phyloP scores from a whole-genome alignment of 2,329 filamentous ascomycete species.

The Penicillium sp. region DNA sequence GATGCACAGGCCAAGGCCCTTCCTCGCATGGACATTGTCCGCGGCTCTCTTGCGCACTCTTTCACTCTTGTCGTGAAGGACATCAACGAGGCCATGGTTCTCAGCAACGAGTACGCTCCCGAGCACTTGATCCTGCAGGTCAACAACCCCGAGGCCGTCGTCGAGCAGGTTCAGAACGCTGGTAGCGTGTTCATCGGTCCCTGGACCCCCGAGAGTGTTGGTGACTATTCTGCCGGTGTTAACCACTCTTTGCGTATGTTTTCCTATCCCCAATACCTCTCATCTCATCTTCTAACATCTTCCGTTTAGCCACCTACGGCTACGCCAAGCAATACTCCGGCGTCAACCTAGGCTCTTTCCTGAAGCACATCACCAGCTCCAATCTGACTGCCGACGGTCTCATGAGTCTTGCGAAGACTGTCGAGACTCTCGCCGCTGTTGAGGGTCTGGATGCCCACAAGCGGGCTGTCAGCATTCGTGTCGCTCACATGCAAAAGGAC shows the following conservation, averaged over 20 bases:
- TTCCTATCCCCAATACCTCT: not conserved
- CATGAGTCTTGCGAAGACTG: slow-evolving; percentile 77
- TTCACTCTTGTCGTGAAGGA: slow-evolving; percentile 75
- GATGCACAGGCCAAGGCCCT: slow-evolving; percentile 82
- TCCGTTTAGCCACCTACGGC: slow-evolving; percentile 77
- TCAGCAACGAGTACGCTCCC: slow-evolving; percentile 92
- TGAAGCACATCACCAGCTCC: slow-evolving; percentile 96
- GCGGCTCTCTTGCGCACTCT: slow-evolving; percentile 85
- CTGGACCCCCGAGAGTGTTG: slow-evolving; percentile 97
- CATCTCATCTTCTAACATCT: slow-evolving; percentile 19
- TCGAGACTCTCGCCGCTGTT: slow-evolving; percentile 92
- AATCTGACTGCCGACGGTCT: slow-evolving; percentile 84
- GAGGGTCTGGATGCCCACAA: slow-evolving; percentile 94
- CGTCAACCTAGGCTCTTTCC: slow-evolving; percentile 91
- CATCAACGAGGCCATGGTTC: slow-evolving; percentile 69
- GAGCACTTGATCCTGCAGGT: slow-evolving; percentile 95
- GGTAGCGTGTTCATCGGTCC: slow-evolving; percentile 93
- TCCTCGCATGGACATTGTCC: slow-evolving; percentile 88
- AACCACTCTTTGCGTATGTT: slow-evolving; percentile 94
- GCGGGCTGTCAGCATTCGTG: slow-evolving; percentile 65
- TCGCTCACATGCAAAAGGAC: slow-evolving; percentile 46
- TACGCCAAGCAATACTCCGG: slow-evolving; percentile 98
- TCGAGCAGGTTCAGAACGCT: slow-evolving; percentile 83
- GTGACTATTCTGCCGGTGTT: slow-evolving; percentile 95
- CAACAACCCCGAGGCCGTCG: slow-evolving; percentile 68